These are phyloP conservation scores for Colletotrichum sp. DNA, from an alignment of 2,329 filamentous ascomycete species.

Conservation along the genomic window DNA sequence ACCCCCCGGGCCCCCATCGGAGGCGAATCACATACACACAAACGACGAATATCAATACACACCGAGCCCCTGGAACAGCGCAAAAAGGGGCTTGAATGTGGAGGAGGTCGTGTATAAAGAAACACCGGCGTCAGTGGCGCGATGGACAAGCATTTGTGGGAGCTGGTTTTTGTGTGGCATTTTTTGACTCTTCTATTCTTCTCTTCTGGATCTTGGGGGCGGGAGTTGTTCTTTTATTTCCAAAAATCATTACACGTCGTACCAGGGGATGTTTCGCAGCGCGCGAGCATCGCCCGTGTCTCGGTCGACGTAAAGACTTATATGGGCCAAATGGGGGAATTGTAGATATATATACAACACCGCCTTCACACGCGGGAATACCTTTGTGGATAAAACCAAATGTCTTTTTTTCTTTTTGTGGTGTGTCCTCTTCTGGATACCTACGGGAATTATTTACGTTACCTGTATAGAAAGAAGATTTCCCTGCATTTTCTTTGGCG, in stretches of 20 bases:
- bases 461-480: not conserved
- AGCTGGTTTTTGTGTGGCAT: slow-evolving; percentile 14
- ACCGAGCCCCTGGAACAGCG: not conserved
- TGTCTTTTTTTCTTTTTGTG: not conserved
- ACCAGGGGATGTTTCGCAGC: slow-evolving; percentile 9
- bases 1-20: not conserved
- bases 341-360: not conserved
- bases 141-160: slow-evolving; percentile 10
- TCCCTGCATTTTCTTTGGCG: not conserved
- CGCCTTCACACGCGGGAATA: not conserved
- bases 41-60: not conserved
- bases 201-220: not conserved
- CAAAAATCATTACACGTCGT: not conserved
- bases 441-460: not conserved
- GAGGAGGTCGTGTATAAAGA: slow-evolving; percentile 15
- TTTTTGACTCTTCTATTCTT: not conserved
- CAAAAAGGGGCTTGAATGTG: not conserved
- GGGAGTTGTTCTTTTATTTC: not conserved
- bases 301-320: not conserved
- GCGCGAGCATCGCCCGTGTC: slow-evolving; percentile 1
- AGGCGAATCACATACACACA: not conserved
- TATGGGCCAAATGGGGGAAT: not conserved
- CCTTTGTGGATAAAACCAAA: not conserved
- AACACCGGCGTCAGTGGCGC: slow-evolving; percentile 18
- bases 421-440: not conserved